A percentile compares a stretch with the other conserved stretches of the same genome.
Conservation (phyloP, 768 basidiomycete species). For the Kwoniella europaea region DNA sequence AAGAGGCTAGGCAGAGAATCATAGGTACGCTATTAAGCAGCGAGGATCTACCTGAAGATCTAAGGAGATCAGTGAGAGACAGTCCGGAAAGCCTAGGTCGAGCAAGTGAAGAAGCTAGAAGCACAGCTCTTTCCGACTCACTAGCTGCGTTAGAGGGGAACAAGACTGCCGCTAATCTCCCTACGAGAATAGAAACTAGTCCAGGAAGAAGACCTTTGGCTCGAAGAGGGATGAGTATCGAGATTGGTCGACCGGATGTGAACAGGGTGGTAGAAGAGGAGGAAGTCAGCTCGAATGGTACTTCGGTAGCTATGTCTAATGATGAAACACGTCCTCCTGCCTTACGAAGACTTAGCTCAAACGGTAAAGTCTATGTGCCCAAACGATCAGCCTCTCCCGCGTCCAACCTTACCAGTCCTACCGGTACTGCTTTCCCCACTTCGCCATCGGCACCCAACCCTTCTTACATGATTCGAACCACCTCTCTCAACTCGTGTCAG, state of each 20-base stretch:
- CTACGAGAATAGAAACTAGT: constrained; percentile 10
- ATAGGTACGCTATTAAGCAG: constrained; percentile 37
- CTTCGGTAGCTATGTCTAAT: not conserved
- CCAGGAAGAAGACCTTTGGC: constrained; percentile 12
- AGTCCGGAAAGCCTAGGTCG: not conserved
- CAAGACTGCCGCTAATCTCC: not conserved
- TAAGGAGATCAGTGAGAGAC: constrained; percentile 12
- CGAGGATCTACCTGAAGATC: constrained; percentile 40
- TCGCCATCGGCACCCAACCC: constrained; percentile 9
- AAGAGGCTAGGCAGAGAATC: constrained; percentile 45
- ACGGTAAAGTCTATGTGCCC: constrained; percentile 41
- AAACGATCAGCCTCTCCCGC: constrained; percentile 44
- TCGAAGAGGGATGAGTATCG: constrained; percentile 15
- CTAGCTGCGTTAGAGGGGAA: constrained; percentile 46
- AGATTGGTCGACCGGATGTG: constrained; percentile 29
- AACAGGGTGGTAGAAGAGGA: constrained; percentile 34
- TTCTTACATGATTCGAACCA: constrained; percentile 17
- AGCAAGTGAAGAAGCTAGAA: constrained; percentile 22
- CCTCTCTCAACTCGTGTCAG: constrained; percentile 14
- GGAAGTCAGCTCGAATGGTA: constrained; percentile 14
- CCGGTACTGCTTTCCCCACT: constrained; percentile 19
- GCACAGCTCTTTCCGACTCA: constrained; percentile 33
- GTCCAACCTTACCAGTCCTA: constrained; percentile 18
- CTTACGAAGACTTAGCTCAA: constrained; percentile 33
- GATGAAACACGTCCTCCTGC: constrained; percentile 20